Evolutionary conservation across 352 stramenopile species (phyloP), one percentile per base, ranked within the genome.

Genomic region (Phytopythium vexans): DNA sequence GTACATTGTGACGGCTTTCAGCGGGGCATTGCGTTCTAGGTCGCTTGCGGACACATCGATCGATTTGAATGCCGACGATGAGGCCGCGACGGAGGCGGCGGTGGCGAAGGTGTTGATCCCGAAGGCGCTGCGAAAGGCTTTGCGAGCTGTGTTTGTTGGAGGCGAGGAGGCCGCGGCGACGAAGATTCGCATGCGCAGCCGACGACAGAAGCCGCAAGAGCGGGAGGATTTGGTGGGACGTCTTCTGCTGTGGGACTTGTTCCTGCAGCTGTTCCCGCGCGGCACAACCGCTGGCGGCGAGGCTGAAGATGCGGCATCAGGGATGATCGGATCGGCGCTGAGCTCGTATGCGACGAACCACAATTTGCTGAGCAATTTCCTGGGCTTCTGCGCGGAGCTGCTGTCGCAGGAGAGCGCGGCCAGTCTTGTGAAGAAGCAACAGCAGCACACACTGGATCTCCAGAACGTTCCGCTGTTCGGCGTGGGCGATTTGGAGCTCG

Each of bases 221-320:
- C 66, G 68, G 0, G 73, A 89, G 34, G 75, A 86, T 38, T 63
- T 88, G 6, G 64, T 80, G 21, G 70, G 59, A 0, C 74, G 74
- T 12, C 36, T 95, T 41, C 53, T 95, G 31, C 67, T 89, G 5
- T 95, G 85, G 82, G 85, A 95, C 60, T 15, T 93, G 15, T 95
- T 92, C 51, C 51, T 93, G 4, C 85, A 91, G 57, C 62, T 93
- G 4, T 93, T 95, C 57, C 82, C 85, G 21, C 60, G 56, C 8
- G 64, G 63, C 37, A 67, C 51, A 50, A 52, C 39, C 12, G 39
- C 44, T 6, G 46, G 54, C 1, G 65, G 21, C 31, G 27, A 48
- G 6, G 37, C 46, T 15, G 54, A 43, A 49, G 59, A 21, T 14
- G 46, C 15, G 31, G 56, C 32, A 45, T 50, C 57, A 14, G 66